A percentile compares a stretch with the other conserved stretches of the same genome.
Evolutionary conservation across 805 yeast species (phyloP).

Genomic region (Cyberlindnera samutprakarnensis): DNA sequence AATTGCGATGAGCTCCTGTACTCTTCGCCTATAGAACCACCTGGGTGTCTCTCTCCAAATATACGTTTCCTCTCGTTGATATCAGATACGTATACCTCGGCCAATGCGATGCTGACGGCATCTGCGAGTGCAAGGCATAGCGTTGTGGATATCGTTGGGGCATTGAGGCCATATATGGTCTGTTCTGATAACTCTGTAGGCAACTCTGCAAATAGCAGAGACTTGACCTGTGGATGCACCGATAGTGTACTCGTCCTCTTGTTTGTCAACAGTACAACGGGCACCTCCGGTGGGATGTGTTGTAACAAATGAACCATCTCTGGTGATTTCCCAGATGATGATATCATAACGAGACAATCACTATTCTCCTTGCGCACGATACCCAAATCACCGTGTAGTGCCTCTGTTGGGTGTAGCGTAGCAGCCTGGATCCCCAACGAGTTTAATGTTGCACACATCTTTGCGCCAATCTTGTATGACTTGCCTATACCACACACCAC

Average conservation of each 20-base stretch:
- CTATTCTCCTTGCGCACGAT: constrained; percentile 44
- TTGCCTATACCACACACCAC: constrained; percentile 83
- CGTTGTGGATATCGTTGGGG: constrained; percentile 83
- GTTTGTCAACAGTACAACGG: constrained; percentile 60
- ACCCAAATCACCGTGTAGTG: constrained; percentile 88
- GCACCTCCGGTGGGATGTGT: constrained; percentile 46
- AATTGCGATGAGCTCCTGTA: constrained; percentile 17
- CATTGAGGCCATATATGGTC: constrained; percentile 66
- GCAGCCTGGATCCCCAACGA: constrained; percentile 68
- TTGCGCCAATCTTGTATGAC: constrained; percentile 70
- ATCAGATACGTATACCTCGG: constrained; percentile 59
- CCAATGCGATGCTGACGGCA: constrained; percentile 65
- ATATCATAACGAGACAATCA: constrained; percentile 56
- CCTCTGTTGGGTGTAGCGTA: constrained; percentile 75
- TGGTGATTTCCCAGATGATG: constrained; percentile 80
- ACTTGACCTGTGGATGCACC: constrained; percentile 37
- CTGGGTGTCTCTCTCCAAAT: constrained; percentile 78
- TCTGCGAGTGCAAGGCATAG: constrained; percentile 71
- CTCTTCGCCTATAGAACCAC: constrained; percentile 77
- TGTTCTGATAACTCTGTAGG: constrained; percentile 51
- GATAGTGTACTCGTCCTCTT: constrained; percentile 49
- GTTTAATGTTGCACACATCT: constrained; percentile 74
- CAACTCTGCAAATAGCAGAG: constrained; percentile 55
- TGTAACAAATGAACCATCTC: constrained; percentile 49
- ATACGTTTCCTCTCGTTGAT: constrained; percentile 40